These are phyloP conservation scores for Crithidia acanthocephali DNA, from an alignment of 208 protist species.

Conservation along the genomic window DNA sequence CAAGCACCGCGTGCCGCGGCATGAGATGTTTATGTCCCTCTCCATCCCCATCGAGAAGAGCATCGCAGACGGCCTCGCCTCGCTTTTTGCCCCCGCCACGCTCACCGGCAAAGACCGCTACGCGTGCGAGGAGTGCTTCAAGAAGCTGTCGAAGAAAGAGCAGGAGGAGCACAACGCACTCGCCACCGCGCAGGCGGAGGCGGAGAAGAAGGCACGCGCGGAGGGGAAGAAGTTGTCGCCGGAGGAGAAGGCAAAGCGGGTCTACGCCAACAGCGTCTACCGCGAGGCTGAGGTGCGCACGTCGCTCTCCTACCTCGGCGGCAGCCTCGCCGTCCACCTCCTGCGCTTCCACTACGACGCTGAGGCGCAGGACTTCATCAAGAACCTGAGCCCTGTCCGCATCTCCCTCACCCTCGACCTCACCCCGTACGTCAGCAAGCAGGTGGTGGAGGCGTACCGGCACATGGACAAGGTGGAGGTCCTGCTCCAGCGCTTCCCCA, in stretches of 20 bases:
- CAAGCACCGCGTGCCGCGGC: constrained; percentile 40
- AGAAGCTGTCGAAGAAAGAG: constrained; percentile 47
- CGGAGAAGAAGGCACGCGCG: constrained; percentile 25
- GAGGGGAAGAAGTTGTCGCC: constrained; percentile 37
- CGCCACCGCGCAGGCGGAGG: constrained; percentile 43
- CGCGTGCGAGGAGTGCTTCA: constrained; percentile 88
- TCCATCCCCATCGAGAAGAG: constrained; percentile 75
- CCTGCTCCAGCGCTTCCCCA: constrained; percentile 53
- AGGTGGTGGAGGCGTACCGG: constrained; percentile 47
- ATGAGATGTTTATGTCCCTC: constrained; percentile 90
- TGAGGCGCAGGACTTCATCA: constrained; percentile 57
- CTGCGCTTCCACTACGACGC: constrained; percentile 83
- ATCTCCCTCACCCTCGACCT: constrained; percentile 72
- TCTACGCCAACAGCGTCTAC: constrained; percentile 73
- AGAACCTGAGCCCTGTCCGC: constrained; percentile 55
- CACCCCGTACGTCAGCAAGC: constrained; percentile 47
- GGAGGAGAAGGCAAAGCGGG: constrained; percentile 32
- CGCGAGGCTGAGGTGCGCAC: constrained; percentile 70
- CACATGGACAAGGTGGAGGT: constrained; percentile 30
- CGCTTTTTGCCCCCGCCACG: constrained; percentile 46
- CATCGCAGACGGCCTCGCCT: constrained; percentile 58
- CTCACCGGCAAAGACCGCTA: constrained; percentile 75
- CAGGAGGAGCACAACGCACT: constrained; percentile 70
- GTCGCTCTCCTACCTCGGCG: constrained; percentile 64
- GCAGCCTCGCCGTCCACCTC: constrained; percentile 76